Conservation (phyloP, 1,284 basidiomycete species). For the Athelia psychrophila region DNA sequence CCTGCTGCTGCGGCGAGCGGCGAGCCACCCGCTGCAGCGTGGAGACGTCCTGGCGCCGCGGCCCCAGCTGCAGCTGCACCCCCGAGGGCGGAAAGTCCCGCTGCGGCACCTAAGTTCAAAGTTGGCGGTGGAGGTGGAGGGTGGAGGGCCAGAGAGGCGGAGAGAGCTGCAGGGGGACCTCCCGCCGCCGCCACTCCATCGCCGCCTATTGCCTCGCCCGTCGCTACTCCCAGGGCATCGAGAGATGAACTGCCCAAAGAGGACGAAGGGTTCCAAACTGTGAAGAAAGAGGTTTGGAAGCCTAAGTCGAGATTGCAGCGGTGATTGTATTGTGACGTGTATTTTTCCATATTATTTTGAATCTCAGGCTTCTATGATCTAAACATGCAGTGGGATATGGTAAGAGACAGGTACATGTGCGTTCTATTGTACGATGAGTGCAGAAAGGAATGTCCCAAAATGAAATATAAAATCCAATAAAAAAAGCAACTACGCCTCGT, state of each 20-base stretch:
- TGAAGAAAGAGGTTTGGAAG: slow-evolving; percentile 45
- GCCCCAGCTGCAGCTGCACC: slow-evolving; percentile 29
- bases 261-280: slow-evolving; percentile 72
- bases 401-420: slow-evolving; percentile 16
- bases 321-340: neutral
- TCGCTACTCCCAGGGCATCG: slow-evolving; percentile 24
- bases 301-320: slow-evolving; percentile 31
- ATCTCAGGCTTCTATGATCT: neutral
- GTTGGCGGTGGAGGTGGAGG: slow-evolving; percentile 35
- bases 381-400: slow-evolving; percentile 1
- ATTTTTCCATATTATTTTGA: neutral
- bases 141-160: slow-evolving; percentile 59
- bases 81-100: slow-evolving; percentile 45
- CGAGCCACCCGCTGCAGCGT: slow-evolving; percentile 20
- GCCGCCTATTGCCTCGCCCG: slow-evolving; percentile 36
- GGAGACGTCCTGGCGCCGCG: slow-evolving; percentile 34
- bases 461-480: slow-evolving; percentile 1
- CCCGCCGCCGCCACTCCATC: slow-evolving; percentile 22
- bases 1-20: slow-evolving; percentile 23
- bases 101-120: slow-evolving; percentile 27
- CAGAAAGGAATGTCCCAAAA: neutral
- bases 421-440: slow-evolving; percentile 8
- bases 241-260: slow-evolving; percentile 47
- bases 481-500: slow-evolving; percentile 29
- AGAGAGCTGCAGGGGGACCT: slow-evolving; percentile 26